Base-by-base conservation (phyloP, 257 asterid species). In the Orobanche coerulescens region DNA sequence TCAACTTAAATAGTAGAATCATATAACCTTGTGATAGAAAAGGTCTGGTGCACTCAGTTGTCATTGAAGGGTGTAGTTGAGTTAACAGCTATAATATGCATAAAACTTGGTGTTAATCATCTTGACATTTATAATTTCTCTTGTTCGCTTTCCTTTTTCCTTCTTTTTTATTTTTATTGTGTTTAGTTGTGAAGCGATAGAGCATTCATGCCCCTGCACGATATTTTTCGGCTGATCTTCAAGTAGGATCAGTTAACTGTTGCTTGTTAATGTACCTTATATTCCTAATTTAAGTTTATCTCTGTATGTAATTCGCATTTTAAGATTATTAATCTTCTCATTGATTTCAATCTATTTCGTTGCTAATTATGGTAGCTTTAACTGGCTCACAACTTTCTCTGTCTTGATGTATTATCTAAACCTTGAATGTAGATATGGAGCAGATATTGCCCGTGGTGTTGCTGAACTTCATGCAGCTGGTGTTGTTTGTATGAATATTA, bases 381-480 rank as follows among this genome's bases (percentile, higher is more conserved):
- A 64, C 48, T 43, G 67, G 56, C 18, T 42, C 51, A 10, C 25
- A 26, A 47, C 50, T 58, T 42, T 30, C 25, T 34, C 65, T 69
- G 58, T 56, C 58, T 54, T 76, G 73, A 63, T 73, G 44, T 58
- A 71, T 69, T n/a, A 30, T 67, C 51, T 61, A 56, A 62, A 68
- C 68, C 48, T 69, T 65, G 59, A 61, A 22, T 78, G 76, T 74
- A 93, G 98, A 78, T 89, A 88, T 76, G 98, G 98, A 71, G 97
- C 95, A 20, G 98, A 93, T 73, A 73, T 93, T 71, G 95, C 97
- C 59, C 97, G 98, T 70, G 98, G 98, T 65, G 95, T 93, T 58
- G 95, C 97, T 55, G 98, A 93, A 66, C 97, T 93, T 69, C 98
- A 93, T 76, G 95, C 98, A 58, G 98, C 98, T 67, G 95, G 97